phyloP scores from a whole-genome alignment of 1,139 yeast genomes.

The Magnusiomyces suaveolens region DNA sequence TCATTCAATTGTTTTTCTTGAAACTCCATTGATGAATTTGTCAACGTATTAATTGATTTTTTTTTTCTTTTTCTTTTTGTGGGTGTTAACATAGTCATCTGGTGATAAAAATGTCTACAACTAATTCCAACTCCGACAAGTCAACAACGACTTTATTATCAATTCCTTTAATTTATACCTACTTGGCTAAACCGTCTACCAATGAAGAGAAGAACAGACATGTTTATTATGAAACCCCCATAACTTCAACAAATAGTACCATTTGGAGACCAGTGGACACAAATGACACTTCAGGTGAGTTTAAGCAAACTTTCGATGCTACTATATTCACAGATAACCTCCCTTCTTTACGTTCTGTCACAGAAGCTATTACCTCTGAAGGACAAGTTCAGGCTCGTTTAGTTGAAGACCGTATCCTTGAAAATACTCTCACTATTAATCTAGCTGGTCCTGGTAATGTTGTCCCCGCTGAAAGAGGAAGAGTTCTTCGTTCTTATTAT shows the following conservation, averaged over 20 bases:
- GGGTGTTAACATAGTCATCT: too few species aligned
- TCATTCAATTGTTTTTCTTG: too few species aligned
- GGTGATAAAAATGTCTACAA: background rate
- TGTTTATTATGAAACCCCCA: constrained; percentile 17
- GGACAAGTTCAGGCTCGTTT: constrained; percentile 27
- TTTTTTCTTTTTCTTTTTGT: too few species aligned
- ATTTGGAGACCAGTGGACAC: constrained; percentile 18
- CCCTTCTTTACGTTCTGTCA: constrained; percentile 24
- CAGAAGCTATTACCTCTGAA: constrained; percentile 28
- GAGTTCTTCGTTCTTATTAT: constrained; percentile 30
- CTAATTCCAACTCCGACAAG: constrained; percentile 4
- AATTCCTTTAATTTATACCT: constrained; percentile 36
- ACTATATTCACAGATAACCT: constrained; percentile 21
- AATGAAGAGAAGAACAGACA: constrained; percentile 30
- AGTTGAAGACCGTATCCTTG: constrained; percentile 32
- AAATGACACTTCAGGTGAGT: constrained; percentile 14
- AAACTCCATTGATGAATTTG: background rate
- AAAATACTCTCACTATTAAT: constrained; percentile 30
- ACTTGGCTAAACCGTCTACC: constrained; percentile 30
- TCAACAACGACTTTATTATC: constrained; percentile 7
- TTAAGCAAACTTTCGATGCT: constrained; percentile 13
- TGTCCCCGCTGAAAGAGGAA: constrained; percentile 29
- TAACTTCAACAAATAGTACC: constrained; percentile 15
- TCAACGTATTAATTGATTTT: too few species aligned
- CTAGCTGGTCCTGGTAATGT: constrained; percentile 29